These are phyloP conservation scores for Tetrahymena thermophila DNA, from an alignment of 73 alveolate species.

Conservation along the genomic window DNA sequence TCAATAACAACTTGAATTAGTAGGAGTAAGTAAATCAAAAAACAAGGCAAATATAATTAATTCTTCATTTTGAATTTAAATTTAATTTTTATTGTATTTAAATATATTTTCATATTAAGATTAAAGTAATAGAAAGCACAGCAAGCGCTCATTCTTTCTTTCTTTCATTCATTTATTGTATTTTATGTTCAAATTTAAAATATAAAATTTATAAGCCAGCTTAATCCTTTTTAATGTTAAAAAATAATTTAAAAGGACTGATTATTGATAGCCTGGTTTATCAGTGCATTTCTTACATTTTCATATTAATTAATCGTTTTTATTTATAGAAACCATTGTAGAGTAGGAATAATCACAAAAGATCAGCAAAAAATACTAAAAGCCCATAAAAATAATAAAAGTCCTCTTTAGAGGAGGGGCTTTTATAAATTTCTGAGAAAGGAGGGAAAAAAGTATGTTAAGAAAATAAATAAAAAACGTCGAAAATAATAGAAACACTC, in stretches of 20 bases:
- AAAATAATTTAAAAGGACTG: too few species aligned
- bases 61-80: background rate
- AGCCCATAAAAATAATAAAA: background rate
- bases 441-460: background rate
- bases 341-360: background rate
- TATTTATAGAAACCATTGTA: background rate
- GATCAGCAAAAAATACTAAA: background rate
- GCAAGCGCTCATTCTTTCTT: too few species aligned
- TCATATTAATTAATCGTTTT: background rate
- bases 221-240: background rate
- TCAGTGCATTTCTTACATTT: too few species aligned
- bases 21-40: background rate
- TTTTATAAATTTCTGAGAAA: background rate
- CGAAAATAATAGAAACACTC: background rate
- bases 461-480: background rate
- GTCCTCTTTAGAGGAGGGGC: background rate
- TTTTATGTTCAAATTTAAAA: background rate
- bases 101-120: too few species aligned
- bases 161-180: too few species aligned
- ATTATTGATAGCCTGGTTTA: too few species aligned
- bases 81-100: too few species aligned
- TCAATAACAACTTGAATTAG: background rate
- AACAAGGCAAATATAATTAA: background rate
- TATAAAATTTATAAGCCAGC: background rate
- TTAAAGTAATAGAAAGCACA: background rate